These are phyloP conservation scores for Sugiyamaella novakii DNA, from an alignment of 1,139 yeast genomes.

Conservation along the genomic window DNA sequence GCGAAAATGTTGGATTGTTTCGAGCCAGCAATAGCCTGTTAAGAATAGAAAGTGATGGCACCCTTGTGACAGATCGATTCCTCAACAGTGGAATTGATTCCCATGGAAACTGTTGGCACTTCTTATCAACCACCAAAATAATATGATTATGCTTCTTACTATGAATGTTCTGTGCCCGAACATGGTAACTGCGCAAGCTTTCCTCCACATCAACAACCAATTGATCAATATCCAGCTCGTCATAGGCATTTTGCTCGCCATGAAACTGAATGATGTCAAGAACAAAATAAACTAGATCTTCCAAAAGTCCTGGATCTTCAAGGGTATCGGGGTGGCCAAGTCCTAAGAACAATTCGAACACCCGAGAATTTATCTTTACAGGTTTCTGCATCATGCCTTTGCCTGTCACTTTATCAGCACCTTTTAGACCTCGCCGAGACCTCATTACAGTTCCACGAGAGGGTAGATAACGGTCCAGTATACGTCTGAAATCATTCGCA, in stretches of 20 bases:
- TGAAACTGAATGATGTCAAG: conserved; percentile 62
- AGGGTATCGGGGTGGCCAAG: conserved; percentile 46
- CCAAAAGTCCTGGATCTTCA: conserved; percentile 49
- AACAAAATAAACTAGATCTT: conserved; percentile 65
- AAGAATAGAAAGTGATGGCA: conserved; percentile 66
- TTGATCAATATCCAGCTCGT: conserved; percentile 62
- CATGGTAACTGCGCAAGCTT: conserved; percentile 43
- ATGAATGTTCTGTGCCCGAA: conserved; percentile 19
- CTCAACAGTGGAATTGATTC: conserved; percentile 68
- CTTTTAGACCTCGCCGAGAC: conserved; percentile 9
- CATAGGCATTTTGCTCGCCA: conserved; percentile 66
- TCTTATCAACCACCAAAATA: conserved; percentile 66
- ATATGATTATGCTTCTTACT: conserved; percentile 50
- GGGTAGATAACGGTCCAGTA: conserved; percentile 42
- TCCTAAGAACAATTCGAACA: conserved; percentile 56
- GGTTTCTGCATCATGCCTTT: conserved; percentile 12
- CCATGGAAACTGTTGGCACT: conserved; percentile 80
- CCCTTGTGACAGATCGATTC: conserved; percentile 63
- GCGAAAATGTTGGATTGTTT: conserved; percentile 19
- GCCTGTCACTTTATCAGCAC: conserved; percentile 20
- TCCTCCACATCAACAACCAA: conserved; percentile 53
- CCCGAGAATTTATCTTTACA: conserved; percentile 52
- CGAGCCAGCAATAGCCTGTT: conserved; percentile 40
- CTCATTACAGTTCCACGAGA: conserved; percentile 32
- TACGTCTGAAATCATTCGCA: conserved; percentile 44